These are phyloP conservation scores for Exidia glandulosa DNA, from an alignment of 768 basidiomycete species.

Conservation along the genomic window DNA sequence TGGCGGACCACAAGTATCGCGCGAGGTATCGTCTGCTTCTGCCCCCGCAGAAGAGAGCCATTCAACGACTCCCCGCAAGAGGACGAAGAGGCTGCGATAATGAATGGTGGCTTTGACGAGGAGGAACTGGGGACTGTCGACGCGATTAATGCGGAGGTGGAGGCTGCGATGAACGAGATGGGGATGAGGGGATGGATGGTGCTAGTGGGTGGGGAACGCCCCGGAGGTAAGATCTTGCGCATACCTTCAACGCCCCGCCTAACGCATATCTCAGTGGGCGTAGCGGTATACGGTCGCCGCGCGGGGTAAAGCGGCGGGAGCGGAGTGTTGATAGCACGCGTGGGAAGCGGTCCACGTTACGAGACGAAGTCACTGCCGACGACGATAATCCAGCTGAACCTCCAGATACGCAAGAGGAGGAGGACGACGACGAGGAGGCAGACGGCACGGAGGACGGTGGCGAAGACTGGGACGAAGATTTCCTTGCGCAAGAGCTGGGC, in stretches of 20 bases:
- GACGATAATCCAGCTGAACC: slow-evolving; percentile 4
- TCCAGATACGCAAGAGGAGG: too few relatives aligned
- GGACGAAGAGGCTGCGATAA: slow-evolving; percentile 13
- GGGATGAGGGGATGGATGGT: slow-evolving; percentile 10
- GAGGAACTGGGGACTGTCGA: slow-evolving; percentile 30
- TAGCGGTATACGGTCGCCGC: too few relatives aligned
- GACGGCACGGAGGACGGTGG: slow-evolving; percentile 40
- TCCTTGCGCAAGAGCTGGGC: slow-evolving; percentile 68
- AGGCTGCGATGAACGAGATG: slow-evolving; percentile 52
- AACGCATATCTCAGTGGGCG: too few relatives aligned
- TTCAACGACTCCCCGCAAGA: slow-evolving; percentile 45
- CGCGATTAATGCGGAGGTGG: slow-evolving; percentile 77
- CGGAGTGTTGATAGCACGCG: too few relatives aligned
- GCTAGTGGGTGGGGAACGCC: slow-evolving; percentile 1
- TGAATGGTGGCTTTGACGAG: slow-evolving; percentile 17
- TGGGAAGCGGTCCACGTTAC: too few relatives aligned
- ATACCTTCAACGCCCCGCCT: too few relatives aligned
- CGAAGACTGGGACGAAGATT: slow-evolving; percentile 60
- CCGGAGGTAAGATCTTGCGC: background rate
- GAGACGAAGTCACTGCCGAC: background rate
- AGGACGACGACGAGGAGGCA: slow-evolving; percentile 15
- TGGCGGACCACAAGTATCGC: slow-evolving; percentile 19
- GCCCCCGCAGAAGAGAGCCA: slow-evolving; percentile 36
- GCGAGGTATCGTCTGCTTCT: slow-evolving; percentile 26
- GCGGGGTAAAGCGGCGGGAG: too few relatives aligned